A percentile compares a stretch with the other conserved stretches of the same genome.
phyloP scores from a whole-genome alignment of 305 asterid genomes.

The Fraxinus paxiana region DNA sequence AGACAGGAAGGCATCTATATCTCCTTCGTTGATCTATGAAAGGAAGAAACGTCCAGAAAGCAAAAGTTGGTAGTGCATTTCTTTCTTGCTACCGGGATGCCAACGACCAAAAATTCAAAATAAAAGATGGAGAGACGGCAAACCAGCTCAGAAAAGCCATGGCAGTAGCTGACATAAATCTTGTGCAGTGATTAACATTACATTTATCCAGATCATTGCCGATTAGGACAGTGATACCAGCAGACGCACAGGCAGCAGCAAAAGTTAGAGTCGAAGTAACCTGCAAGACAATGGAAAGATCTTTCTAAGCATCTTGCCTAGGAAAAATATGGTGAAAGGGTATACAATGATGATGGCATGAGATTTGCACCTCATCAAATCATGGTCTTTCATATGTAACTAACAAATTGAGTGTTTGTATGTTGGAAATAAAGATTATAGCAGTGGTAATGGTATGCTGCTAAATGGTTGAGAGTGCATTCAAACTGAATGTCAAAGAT shows the following conservation, averaged over 20 bases:
- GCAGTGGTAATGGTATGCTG: neutral
- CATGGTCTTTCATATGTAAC: neutral
- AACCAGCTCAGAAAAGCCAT: conserved; percentile 95
- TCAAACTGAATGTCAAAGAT: neutral
- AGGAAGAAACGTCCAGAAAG: conserved; percentile 7
- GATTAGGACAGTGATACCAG: conserved; percentile 88
- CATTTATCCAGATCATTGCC: conserved; percentile 76
- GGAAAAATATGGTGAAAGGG: neutral
- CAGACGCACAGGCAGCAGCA: conserved; percentile 94
- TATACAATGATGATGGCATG: neutral
- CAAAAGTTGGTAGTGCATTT: neutral
- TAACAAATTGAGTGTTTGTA: neutral
- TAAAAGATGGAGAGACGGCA: conserved; percentile 68
- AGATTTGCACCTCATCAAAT: neutral
- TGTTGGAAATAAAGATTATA: neutral
- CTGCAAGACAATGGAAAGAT: conserved; percentile 38
- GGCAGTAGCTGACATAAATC: conserved; percentile 88
- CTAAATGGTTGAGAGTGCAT: neutral
- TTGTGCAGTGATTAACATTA: conserved; percentile 64
- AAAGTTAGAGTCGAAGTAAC: conserved; percentile 83
- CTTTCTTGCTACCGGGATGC: conserved; percentile 48
- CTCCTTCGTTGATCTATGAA: neutral
- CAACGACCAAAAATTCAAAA: conserved; percentile 79
- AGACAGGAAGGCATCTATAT: neutral
- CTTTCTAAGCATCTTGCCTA: neutral